Base-by-base conservation (phyloP, 2,329 filamentous ascomycete genomes). In the Stachybotrys chlorohalonatus region DNA sequence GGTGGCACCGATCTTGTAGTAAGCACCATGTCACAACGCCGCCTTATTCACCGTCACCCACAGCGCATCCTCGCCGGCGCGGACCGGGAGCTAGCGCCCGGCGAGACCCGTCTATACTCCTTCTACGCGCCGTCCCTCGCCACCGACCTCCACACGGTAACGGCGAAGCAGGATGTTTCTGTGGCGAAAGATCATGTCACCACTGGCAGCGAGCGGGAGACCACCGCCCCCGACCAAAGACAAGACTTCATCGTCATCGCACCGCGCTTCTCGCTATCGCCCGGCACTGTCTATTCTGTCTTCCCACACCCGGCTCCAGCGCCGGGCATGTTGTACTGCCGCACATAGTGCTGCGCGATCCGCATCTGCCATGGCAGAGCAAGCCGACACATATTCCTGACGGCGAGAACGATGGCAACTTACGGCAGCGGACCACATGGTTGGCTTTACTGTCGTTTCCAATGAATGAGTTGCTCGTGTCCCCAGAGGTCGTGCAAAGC, bases 331-430 rank as follows among this genome's bases (percentile, higher is more conserved):
- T 24, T 24, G 24, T 24, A 24, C 62, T 77, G 5, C 75, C 75
- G 1, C 73, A 77, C 59, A 59, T 78, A 0, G 71, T 76, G 3
- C 61, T 77, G 32, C 70, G 60, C 6, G 71, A 76, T 56, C 68
- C 72, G 1, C 64, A 68, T 53, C 52, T 75, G 5, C 74, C 73
- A 1, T 76, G 75, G 75, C 68, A 72, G 56, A 58, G 70, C 11
- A 30, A 5, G 24, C 24, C 24, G 24, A 24, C 24, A 4, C 24
- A 24, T 24, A 24, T 24, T 4, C 24, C 24, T 11, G 3, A 36
- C 17, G 30, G 16, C n/a, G 31, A 54, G 54, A 9, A 9, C 5
- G 42, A 39, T 15, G 16, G 13, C 7, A 5, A 48, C 48, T 30
- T 47, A 31, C 31, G 56, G 31, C 66, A 63, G 53, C 42, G 53